Evolutionary conservation across 2,329 filamentous ascomycete species (phyloP), one percentile per base, ranked within the genome.

Genomic region (Elsinoe fawcettii): DNA sequence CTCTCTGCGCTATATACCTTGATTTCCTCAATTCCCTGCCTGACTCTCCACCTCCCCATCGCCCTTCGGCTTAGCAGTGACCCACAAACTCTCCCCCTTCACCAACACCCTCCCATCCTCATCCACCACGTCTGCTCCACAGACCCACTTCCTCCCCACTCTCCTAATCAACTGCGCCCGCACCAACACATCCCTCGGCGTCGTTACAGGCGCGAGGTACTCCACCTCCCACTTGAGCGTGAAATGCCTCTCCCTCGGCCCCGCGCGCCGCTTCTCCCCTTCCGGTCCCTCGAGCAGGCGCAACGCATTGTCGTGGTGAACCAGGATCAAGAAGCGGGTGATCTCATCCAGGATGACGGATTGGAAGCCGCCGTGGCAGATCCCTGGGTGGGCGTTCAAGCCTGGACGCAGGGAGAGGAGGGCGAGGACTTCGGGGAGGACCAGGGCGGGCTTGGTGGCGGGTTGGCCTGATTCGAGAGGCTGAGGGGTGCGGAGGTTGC

Each of bases 151-250:
- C 32, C 83, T 79, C 62, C 77, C 79, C 66, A 87, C 83, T 3
- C 80, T 78, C 22, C 81, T 83, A 62, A 88, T 84, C 6, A 79
- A 80, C 59, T 86, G 76, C 22, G 80, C 77, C 64, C 82, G 83
- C 37, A 82, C 82, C n/a, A 83, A 83, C 27, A 86, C 75, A 30
- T 81, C 78, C 39, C 87, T 80, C 63, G 90, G 88, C 1, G 87
- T 87, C 68, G 83, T 87, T 66, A 86, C 83, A 36, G 90, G 68
- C 7, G 83, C 79, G 3, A 80, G 80, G 49, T 90, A 90, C 6
- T 87, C 87, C 57, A 87, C 80, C 63, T 82, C 81, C 34, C 90
- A 71, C 65, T 89, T 83, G 18, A 83, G 81, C 46, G 49, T 53
- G 30, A 36, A 53, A 37, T 53, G 49, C 32, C 49, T 36, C 49